Evolutionary conservation across 305 asterid species (phyloP).

Genomic region (Fraxinus ornus): DNA sequence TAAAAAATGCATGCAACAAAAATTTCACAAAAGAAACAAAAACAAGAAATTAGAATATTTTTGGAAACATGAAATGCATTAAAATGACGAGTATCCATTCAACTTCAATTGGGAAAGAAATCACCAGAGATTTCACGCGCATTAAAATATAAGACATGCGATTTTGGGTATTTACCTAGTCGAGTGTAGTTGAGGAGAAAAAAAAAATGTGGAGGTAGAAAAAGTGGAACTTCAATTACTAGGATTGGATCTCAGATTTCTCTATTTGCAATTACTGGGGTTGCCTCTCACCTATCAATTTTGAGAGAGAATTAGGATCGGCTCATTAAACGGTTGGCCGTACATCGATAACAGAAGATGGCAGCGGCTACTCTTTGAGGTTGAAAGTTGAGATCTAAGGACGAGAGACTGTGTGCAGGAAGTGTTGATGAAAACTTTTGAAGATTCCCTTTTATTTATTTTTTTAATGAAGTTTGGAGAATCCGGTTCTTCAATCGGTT

Average conservation of each 20-base stretch:
- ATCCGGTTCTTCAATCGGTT: background rate
- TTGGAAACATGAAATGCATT: background rate
- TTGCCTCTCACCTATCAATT: background rate
- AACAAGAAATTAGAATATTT: background rate
- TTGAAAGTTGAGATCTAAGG: background rate
- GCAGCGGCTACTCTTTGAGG: background rate
- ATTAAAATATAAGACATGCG: background rate
- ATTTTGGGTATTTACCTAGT: background rate
- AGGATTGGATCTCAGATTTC: background rate
- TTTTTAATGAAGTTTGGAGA: background rate
- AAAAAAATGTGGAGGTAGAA: background rate
- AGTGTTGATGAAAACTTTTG: background rate
- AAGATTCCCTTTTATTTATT: background rate
- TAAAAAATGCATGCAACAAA: background rate
- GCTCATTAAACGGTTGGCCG: background rate
- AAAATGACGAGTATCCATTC: background rate
- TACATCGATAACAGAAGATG: background rate
- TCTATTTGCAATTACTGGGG: background rate
- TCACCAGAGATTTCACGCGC: background rate
- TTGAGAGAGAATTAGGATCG: background rate
- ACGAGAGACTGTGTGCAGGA: background rate
- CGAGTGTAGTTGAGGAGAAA: background rate
- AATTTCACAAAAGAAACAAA: background rate
- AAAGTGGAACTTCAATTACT: background rate
- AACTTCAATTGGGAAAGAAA: background rate